Evolutionary conservation across 805 yeast species (phyloP).

Genomic region (Candida xyloterini): DNA sequence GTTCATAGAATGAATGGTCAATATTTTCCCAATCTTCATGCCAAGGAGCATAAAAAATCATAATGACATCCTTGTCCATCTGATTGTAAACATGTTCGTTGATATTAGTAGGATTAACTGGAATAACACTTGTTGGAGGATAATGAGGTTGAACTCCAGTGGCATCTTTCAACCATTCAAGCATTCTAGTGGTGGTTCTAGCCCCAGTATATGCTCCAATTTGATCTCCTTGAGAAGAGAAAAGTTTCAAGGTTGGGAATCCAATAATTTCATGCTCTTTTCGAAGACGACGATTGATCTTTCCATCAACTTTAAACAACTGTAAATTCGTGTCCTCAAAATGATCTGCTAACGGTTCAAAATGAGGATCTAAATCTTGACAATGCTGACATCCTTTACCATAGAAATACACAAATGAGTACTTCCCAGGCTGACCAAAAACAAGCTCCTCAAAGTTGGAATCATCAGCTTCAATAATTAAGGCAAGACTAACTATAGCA

Average conservation of each 20-base stretch:
- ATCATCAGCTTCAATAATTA: constrained; percentile 23
- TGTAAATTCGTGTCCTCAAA: constrained; percentile 38
- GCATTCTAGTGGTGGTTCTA: constrained; percentile 32
- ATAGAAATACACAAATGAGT: constrained; percentile 46
- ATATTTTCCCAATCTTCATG: constrained; percentile 32
- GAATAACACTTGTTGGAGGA: constrained; percentile 23
- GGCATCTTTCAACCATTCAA: constrained; percentile 30
- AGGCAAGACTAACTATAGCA: constrained; percentile 1
- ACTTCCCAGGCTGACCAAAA: constrained; percentile 27
- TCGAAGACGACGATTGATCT: constrained; percentile 34
- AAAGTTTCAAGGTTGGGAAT: constrained; percentile 50
- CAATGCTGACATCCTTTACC: constrained; percentile 47
- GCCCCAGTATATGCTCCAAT: constrained; percentile 38
- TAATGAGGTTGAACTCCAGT: constrained; percentile 36
- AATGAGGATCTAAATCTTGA: constrained; percentile 42
- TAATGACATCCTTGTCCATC: constrained; percentile 22
- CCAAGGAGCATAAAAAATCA: constrained; percentile 39
- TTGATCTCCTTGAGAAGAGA: constrained; percentile 40
- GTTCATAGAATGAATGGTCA: constrained; percentile 32
- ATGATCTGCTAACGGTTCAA: constrained; percentile 41
- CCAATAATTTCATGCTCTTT: constrained; percentile 38
- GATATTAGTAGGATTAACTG: constrained; percentile 16
- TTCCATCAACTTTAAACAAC: constrained; percentile 36
- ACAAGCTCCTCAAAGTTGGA: constrained; percentile 23
- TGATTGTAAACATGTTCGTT: constrained; percentile 15